Conservation (phyloP, 2,329 filamentous ascomycete genomes). For the Trichophyton simii region DNA sequence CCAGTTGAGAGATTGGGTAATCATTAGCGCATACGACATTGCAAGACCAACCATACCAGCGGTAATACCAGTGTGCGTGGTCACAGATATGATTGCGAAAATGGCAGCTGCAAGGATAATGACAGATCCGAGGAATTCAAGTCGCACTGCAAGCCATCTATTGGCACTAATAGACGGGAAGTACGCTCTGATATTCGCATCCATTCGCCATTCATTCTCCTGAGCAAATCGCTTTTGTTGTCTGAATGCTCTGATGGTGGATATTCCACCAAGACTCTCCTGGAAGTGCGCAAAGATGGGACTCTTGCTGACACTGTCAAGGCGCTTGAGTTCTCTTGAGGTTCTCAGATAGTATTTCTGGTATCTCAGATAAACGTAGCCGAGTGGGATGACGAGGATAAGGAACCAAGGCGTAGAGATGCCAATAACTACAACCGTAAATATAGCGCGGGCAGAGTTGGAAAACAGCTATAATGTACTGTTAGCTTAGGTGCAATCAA, state of each 20-base stretch:
- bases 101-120: conserved; percentile 82
- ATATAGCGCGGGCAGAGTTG: conserved; percentile 60
- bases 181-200: conserved; percentile 86
- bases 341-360: conserved; percentile 95
- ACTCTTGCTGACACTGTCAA: conserved; percentile 89
- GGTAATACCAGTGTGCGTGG: conserved; percentile 50
- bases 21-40: conserved; percentile 95
- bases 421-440: conserved; percentile 79
- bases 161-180: conserved; percentile 92
- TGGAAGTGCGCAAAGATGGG: conserved; percentile 98
- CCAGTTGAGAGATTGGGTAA: conserved; percentile 96
- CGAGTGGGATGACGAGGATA: conserved; percentile 66
- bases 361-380: conserved; percentile 74
- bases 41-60: conserved; percentile 75
- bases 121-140: conserved; percentile 89
- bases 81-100: conserved; percentile 69
- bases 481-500: conserved; percentile 20
- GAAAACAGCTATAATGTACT: conserved; percentile 46
- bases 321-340: conserved; percentile 86
- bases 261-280: conserved; percentile 85
- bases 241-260: conserved; percentile 87
- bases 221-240: conserved; percentile 77
- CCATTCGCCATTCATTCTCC: conserved; percentile 96
- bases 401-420: conserved; percentile 69
- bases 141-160: conserved; percentile 83